A percentile compares a stretch with the other conserved stretches of the same genome.
Evolutionary conservation across 2,329 filamentous ascomycete genomes (phyloP).

Genomic region (Beauveria caledonica): DNA sequence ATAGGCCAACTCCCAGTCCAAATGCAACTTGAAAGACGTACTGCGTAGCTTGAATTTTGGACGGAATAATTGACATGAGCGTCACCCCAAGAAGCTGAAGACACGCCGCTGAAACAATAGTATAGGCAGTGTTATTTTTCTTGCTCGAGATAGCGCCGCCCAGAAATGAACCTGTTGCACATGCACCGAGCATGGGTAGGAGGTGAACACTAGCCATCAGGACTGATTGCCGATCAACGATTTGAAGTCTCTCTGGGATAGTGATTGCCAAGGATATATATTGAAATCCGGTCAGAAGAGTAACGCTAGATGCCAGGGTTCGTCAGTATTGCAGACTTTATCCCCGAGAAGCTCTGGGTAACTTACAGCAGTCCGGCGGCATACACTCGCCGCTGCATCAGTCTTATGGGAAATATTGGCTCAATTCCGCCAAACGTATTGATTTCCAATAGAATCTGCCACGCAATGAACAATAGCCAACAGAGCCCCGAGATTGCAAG

Average conservation of each 20-base stretch:
- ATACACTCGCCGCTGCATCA: constrained; percentile 42
- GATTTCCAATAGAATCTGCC: constrained; percentile 40
- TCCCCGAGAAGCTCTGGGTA: too few relatives aligned
- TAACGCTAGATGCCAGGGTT: constrained; percentile 32
- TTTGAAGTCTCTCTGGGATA: constrained; percentile 52
- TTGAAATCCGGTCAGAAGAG: constrained; percentile 47
- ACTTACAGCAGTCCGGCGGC: constrained; percentile 41
- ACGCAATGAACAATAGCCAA: constrained; percentile 40
- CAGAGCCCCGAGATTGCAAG: constrained; percentile 39
- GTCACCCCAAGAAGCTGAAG: constrained; percentile 46
- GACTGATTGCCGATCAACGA: constrained; percentile 45
- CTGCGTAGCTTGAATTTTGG: constrained; percentile 28
- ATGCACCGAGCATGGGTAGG: constrained; percentile 49
- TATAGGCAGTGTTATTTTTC: constrained; percentile 45
- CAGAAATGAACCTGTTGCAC: constrained; percentile 47
- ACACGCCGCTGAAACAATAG: constrained; percentile 39
- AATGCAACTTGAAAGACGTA: constrained; percentile 50
- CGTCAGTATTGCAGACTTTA: constrained; percentile 12
- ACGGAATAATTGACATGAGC: constrained; percentile 38
- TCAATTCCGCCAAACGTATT: constrained; percentile 33
- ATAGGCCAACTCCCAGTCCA: constrained; percentile 51
- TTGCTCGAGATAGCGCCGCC: constrained; percentile 46
- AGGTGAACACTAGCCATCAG: constrained; percentile 49
- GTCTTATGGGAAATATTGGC: constrained; percentile 45
- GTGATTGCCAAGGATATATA: constrained; percentile 51